Base-by-base conservation (phyloP, 768 basidiomycete genomes). In the Mycena kentingensis region DNA sequence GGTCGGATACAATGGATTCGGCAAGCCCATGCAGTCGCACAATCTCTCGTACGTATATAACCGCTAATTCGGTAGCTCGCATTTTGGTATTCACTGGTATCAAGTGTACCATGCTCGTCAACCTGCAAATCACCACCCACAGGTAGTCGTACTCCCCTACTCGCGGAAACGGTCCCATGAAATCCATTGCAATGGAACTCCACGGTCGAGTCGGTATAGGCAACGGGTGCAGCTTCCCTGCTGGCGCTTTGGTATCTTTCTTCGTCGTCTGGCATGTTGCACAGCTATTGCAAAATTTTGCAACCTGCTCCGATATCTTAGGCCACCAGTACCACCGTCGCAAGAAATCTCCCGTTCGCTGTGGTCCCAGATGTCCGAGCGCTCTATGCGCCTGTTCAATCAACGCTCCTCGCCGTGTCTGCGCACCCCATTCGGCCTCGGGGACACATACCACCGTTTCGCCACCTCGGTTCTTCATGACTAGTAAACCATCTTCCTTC, bases 301-400 rank as follows among this genome's bases (percentile, higher is more conserved):
- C 16, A 4, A 45, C n/a, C 43, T 45, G 28, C 16, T 27, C 43
- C 1, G 43, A 45, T 16, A 45, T 45, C 26, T 31, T 11, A 11
- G 41, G 41, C 41, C 41, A 76, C 75, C 73, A 76, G 35, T 62
- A 73, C 64, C 64, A 71, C 5, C 61, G 48, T 2, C 68, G 52
- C 0, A 75, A 31, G 34, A 73, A 74, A 0, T 65, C 62, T 0
- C 51, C 6, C 0, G 67, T 76, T 21, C 60, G 45, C 7, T 64
- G 58, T 2, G 42, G n/a, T 0, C 70, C 65, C 19, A 70, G 66
- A 39, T 76, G 73, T 1, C 73, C 75, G 0, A 77, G 49, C 0
- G 60, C 49, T 0, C 12, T 13, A 45, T 76, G 73, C 0, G 65
- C 68, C 13, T 67, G 52, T 3, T 54, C 39, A 2, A 70, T 38